A percentile compares a stretch with the other conserved stretches of the same genome.
These are phyloP conservation scores for Starmerella potacharoeniae DNA, from an alignment of 805 yeast genomes.

Conservation along the genomic window DNA sequence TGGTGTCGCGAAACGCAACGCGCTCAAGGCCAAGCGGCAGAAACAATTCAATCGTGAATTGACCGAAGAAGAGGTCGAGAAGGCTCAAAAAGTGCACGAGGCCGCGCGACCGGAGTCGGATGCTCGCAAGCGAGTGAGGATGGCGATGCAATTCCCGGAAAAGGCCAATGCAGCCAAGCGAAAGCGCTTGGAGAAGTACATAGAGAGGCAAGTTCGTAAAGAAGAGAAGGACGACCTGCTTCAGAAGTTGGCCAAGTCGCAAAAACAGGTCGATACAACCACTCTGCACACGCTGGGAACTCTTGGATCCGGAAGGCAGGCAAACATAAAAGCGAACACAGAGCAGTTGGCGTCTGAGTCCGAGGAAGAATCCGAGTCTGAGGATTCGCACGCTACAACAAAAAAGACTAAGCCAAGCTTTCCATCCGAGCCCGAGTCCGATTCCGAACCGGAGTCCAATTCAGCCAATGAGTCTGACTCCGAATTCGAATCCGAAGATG, in stretches of 20 bases:
- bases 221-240: constrained; percentile 69
- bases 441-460: constrained; percentile 23
- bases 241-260: constrained; percentile 52
- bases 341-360: constrained; percentile 17
- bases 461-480: background rate
- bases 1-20: constrained; percentile 66
- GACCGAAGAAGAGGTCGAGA: constrained; percentile 9
- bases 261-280: constrained; percentile 49
- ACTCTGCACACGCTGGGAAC: constrained; percentile 60
- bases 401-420: background rate
- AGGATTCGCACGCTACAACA: background rate
- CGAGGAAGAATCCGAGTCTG: constrained; percentile 14
- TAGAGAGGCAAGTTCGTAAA: constrained; percentile 30
- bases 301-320: constrained; percentile 50
- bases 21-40: constrained; percentile 54
- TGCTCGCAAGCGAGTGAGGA: constrained; percentile 18
- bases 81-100: constrained; percentile 12
- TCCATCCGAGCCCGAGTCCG: constrained; percentile 4
- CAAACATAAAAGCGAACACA: background rate
- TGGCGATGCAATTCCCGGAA: constrained; percentile 37
- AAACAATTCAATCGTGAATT: constrained; percentile 42
- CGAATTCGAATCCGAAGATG: background rate
- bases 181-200: constrained; percentile 80
- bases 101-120: constrained; percentile 18
- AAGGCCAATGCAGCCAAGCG: constrained; percentile 49